Percentiles rank a stretch among this genome's conserved stretches.
Conservation (phyloP, 1,139 yeast genomes). For the Taiozyma sp. region DNA sequence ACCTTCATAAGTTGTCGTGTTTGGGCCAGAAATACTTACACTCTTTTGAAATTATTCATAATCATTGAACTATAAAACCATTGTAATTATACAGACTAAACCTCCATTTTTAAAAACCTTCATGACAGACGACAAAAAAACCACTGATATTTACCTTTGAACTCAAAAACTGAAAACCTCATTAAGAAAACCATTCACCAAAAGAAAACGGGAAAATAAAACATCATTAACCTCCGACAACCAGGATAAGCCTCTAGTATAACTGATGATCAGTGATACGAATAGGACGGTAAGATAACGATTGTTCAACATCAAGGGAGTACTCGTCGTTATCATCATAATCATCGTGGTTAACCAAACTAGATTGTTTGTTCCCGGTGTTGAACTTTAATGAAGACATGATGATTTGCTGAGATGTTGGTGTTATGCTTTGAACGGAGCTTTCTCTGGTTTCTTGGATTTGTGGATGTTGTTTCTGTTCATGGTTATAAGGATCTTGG, state of each 20-base stretch:
- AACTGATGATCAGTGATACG: not conserved
- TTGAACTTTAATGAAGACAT: not conserved
- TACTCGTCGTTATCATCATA: conserved; percentile 24
- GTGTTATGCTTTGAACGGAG: not conserved
- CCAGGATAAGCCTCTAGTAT: not conserved
- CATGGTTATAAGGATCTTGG: not conserved
- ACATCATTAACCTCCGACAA: not conserved
- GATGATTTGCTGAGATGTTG: not conserved
- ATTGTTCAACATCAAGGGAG: conserved; percentile 24
- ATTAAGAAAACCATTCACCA: not conserved
- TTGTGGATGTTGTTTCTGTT: conserved; percentile 1
- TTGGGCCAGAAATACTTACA: not conserved
- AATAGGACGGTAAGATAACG: conserved; percentile 16
- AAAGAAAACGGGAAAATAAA: not conserved
- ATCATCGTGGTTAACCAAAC: conserved; percentile 3
- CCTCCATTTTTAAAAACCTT: not conserved
- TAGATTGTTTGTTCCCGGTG: not conserved
- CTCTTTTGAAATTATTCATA: not conserved
- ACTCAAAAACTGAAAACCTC: not conserved
- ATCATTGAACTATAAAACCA: not conserved
- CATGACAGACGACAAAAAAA: not conserved
- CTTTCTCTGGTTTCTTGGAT: not conserved
- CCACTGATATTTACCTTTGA: not conserved
- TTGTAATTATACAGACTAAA: not conserved
- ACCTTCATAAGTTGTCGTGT: too few species aligned